Evolutionary conservation across 495 filamentous ascomycete species (phyloP).

Genomic region (Arthonia radiata): DNA sequence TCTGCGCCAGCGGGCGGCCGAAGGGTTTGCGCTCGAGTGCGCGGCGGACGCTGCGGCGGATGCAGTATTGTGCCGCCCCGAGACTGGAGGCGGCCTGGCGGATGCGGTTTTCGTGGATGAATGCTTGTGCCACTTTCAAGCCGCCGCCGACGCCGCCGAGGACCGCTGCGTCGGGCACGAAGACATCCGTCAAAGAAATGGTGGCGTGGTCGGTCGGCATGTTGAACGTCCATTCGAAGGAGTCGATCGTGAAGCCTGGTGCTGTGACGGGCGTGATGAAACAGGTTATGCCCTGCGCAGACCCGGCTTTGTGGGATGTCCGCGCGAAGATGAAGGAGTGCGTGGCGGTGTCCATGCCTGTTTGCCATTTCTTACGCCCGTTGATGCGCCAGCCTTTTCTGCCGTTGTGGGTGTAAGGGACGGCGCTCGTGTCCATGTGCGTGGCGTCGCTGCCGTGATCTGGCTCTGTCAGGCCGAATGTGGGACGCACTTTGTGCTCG

Average conservation of each 20-base stretch:
- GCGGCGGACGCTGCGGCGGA: slow-evolving; percentile 26
- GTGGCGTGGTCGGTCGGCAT: slow-evolving; percentile 38
- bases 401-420: slow-evolving; percentile 10
- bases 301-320: slow-evolving; percentile 21
- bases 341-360: slow-evolving; percentile 29
- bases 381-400: slow-evolving; percentile 24
- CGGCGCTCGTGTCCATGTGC: slow-evolving; percentile 26
- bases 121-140: slow-evolving; percentile 31
- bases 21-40: slow-evolving; percentile 26
- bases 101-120: slow-evolving; percentile 37
- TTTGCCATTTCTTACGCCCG: slow-evolving; percentile 37
- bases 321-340: slow-evolving; percentile 34
- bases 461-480: slow-evolving; percentile 36
- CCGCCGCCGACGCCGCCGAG: slow-evolving; percentile 22
- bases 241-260: slow-evolving; percentile 21
- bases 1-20: slow-evolving; percentile 25
- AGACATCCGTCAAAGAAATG: slow-evolving; percentile 22
- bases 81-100: slow-evolving; percentile 33
- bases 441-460: slow-evolving; percentile 34
- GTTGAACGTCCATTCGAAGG: slow-evolving; percentile 35
- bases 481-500: slow-evolving; percentile 22
- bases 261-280: slow-evolving; percentile 26
- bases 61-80: slow-evolving; percentile 29
- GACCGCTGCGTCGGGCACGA: slow-evolving; percentile 22
- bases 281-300: slow-evolving; percentile 27